Percentiles rank a stretch among this genome's conserved stretches.
Evolutionary conservation across 1,139 yeast genomes (phyloP).

Genomic region (Hyphopichia wangnamkhiaoensis): DNA sequence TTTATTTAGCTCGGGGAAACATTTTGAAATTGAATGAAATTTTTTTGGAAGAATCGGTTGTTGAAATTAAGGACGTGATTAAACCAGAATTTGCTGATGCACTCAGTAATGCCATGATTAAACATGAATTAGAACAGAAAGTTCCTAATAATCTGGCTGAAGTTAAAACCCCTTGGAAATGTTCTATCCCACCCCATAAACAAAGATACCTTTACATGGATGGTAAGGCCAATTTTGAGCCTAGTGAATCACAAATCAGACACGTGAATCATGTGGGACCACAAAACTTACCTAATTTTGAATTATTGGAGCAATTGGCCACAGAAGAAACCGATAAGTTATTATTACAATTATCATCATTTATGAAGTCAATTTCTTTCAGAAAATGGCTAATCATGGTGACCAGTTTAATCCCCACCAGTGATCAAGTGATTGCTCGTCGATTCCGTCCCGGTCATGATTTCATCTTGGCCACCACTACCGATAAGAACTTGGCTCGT

Average conservation of each 20-base stretch:
- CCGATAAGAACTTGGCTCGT: conserved; percentile 48
- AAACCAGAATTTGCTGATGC: conserved; percentile 52
- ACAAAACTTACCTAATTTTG: conserved; percentile 58
- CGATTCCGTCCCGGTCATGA: conserved; percentile 95
- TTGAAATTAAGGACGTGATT: conserved; percentile 67
- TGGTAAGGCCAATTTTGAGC: conserved; percentile 45
- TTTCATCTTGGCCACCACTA: conserved; percentile 85
- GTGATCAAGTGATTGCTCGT: conserved; percentile 72
- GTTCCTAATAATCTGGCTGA: conserved; percentile 63
- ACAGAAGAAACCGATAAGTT: conserved; percentile 22
- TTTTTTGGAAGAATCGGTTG: conserved; percentile 67
- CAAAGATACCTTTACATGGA: conserved; percentile 84
- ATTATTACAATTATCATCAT: conserved; percentile 55
- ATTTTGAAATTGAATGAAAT: conserved; percentile 45
- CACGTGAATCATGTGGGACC: conserved; percentile 37
- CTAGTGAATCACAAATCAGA: conserved; percentile 26
- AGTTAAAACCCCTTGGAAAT: conserved; percentile 76
- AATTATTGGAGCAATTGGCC: conserved; percentile 19
- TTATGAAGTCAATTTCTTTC: conserved; percentile 63
- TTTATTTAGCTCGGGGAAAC: conserved; percentile 46
- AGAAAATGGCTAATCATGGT: conserved; percentile 67
- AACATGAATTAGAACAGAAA: conserved; percentile 52
- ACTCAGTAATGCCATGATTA: conserved; percentile 51
- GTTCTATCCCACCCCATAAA: conserved; percentile 93
- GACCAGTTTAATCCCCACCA: conserved; percentile 64